Evolutionary conservation across 2,329 filamentous ascomycete species (phyloP).

Genomic region (Phoma herbarum): DNA sequence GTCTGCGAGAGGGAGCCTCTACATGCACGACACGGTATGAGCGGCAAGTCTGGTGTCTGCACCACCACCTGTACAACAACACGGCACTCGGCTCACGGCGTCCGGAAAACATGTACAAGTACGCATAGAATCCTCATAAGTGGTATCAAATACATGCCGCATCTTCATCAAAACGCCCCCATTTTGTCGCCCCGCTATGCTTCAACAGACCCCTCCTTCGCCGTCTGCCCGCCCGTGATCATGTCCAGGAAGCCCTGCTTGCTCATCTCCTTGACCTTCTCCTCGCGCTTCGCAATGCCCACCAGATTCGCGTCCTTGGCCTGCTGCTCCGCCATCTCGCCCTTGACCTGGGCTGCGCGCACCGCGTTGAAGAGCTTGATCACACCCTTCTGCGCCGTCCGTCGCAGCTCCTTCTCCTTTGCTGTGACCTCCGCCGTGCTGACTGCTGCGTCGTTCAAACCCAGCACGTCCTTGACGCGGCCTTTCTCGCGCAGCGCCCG

Average conservation of each 20-base stretch:
- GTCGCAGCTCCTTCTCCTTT: slow-evolving; percentile 80
- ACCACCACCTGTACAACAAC: background rate
- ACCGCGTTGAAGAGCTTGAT: slow-evolving; percentile 97
- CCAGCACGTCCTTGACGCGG: slow-evolving; percentile 84
- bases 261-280: slow-evolving; percentile 93
- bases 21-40: background rate
- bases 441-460: slow-evolving; percentile 61
- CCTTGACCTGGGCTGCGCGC: slow-evolving; percentile 88
- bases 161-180: background rate
- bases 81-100: background rate
- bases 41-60: background rate
- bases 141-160: background rate
- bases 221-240: slow-evolving; percentile 69
- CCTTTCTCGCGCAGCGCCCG: slow-evolving; percentile 83
- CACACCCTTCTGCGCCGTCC: slow-evolving; percentile 91
- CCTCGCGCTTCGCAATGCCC: slow-evolving; percentile 80
- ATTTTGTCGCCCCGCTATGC: background rate
- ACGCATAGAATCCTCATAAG: background rate
- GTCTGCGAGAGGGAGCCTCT: background rate
- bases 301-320: slow-evolving; percentile 76
- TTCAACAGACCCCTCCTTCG: slow-evolving; percentile 33
- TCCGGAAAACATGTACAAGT: background rate
- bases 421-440: slow-evolving; percentile 66
- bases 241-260: slow-evolving; percentile 96
- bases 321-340: slow-evolving; percentile 76